phyloP scores from a whole-genome alignment of 2,329 filamentous ascomycete species.

The Cadophora malorum region DNA sequence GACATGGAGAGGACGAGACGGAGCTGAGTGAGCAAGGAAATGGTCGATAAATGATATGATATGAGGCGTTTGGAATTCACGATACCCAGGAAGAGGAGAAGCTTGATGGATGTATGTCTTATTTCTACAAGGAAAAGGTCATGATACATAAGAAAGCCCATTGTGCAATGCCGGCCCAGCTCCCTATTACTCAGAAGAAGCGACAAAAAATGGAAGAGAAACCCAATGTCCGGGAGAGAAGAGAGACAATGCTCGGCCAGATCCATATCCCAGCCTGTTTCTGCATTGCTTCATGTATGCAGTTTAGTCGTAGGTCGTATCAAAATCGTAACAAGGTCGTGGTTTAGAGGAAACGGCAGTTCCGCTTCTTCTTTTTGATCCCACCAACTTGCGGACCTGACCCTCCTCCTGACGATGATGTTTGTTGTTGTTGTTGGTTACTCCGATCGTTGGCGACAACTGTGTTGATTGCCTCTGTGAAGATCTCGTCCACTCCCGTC shows the following conservation, averaged over 20 bases:
- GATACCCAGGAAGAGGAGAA: conserved; percentile 39
- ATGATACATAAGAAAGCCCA: conserved; percentile 44
- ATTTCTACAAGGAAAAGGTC: conserved; percentile 48
- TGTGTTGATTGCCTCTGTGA: conserved; percentile 87
- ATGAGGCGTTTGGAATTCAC: conserved; percentile 35
- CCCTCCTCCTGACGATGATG: conserved; percentile 25
- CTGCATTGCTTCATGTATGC: conserved; percentile 41
- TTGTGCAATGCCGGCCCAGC: conserved; percentile 35
- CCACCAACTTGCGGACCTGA: conserved; percentile 46
- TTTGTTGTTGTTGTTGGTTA: conserved; percentile 48
- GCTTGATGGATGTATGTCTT: conserved; percentile 47
- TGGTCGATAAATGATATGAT: conserved; percentile 21
- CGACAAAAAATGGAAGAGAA: conserved; percentile 31
- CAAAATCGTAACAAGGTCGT: conserved; percentile 41
- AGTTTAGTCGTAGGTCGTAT: conserved; percentile 43
- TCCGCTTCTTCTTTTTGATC: conserved; percentile 82
- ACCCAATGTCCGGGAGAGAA: conserved; percentile 27
- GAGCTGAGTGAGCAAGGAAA: conserved; percentile 30
- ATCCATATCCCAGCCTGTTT: conserved; percentile 30
- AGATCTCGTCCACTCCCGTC: conserved; percentile 94
- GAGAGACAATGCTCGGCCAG: conserved; percentile 31
- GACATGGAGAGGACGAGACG: conserved; percentile 31
- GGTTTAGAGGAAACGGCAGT: conserved; percentile 75
- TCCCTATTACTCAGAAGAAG: conserved; percentile 40
- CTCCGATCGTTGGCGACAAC: conserved; percentile 82